These are phyloP conservation scores for Kurtzmaniella quercitrusa DNA, from an alignment of 1,139 yeast species.

Conservation along the genomic window DNA sequence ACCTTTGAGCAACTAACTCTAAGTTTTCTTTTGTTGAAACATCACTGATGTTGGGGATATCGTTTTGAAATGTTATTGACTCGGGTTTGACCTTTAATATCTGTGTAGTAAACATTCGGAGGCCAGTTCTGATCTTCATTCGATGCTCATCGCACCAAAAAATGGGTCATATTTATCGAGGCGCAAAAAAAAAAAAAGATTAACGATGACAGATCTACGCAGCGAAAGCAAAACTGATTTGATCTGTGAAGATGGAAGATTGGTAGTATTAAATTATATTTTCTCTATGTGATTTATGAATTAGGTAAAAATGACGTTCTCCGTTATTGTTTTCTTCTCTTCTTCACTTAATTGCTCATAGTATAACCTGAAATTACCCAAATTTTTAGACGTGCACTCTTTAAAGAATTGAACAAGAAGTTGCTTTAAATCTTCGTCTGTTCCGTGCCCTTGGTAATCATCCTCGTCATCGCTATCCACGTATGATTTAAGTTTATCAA, in stretches of 20 bases:
- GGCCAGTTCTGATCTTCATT: constrained; percentile 1
- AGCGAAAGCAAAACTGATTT: too few relatives aligned
- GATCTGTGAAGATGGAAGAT: too few relatives aligned
- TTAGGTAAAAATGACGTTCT: constrained; percentile 27
- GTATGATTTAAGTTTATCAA: constrained; percentile 53
- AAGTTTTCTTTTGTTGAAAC: constrained; percentile 47
- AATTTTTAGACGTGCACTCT: constrained; percentile 52
- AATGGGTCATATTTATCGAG: neutral
- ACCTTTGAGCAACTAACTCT: constrained; percentile 53
- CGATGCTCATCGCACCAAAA: neutral
- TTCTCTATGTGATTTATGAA: too few relatives aligned
- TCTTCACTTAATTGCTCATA: constrained; percentile 51
- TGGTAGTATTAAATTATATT: too few relatives aligned
- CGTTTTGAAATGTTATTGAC: constrained; percentile 22
- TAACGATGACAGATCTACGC: too few relatives aligned
- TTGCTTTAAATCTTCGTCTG: constrained; percentile 40
- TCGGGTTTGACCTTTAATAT: constrained; percentile 29
- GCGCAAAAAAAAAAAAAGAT: neutral
- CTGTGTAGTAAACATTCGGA: constrained; percentile 19
- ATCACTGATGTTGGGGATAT: constrained; percentile 39
- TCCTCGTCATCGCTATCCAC: constrained; percentile 46
- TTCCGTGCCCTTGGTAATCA: constrained; percentile 29
- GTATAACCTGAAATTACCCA: constrained; percentile 50
- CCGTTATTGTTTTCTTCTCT: constrained; percentile 56
- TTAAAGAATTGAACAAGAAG: constrained; percentile 60